Conservation (phyloP, 2,329 filamentous ascomycete species). For the Fusarium robinianum region DNA sequence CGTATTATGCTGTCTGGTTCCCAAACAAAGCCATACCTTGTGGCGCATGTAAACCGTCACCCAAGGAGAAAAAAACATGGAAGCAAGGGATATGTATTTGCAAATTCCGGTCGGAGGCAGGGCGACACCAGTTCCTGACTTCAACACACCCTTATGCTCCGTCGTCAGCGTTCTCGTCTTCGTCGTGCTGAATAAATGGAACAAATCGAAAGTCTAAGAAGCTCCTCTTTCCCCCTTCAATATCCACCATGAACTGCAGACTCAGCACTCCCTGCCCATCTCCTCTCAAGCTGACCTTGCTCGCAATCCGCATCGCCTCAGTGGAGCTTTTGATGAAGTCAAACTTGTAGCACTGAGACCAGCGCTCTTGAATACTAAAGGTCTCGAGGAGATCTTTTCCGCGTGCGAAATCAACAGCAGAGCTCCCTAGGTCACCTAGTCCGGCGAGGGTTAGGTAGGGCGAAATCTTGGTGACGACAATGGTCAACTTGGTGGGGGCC, state of each 20-base stretch:
- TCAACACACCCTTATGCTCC: too few relatives aligned
- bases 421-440: slow-evolving; percentile 59
- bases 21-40: too few relatives aligned
- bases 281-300: slow-evolving; percentile 87
- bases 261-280: slow-evolving; percentile 90
- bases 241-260: slow-evolving; percentile 94
- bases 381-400: slow-evolving; percentile 74
- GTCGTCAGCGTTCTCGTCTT: slow-evolving; percentile 40
- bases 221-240: slow-evolving; percentile 69
- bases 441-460: slow-evolving; percentile 78
- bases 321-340: slow-evolving; percentile 81
- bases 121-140: too few relatives aligned
- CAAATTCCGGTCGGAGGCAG: too few relatives aligned
- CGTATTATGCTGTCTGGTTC: too few relatives aligned
- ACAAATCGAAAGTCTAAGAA: slow-evolving; percentile 87
- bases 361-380: slow-evolving; percentile 64
- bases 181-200: slow-evolving; percentile 67
- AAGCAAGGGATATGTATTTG: too few relatives aligned
- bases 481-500: slow-evolving; percentile 71
- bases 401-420: slow-evolving; percentile 68
- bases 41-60: too few relatives aligned
- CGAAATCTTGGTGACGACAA: slow-evolving; percentile 65
- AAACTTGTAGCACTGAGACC: slow-evolving; percentile 82
- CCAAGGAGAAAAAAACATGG: too few relatives aligned
- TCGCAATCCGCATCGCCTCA: slow-evolving; percentile 90